phyloP scores from a whole-genome alignment of 352 stramenopile genomes.

The Phytophthora pinifolia region DNA sequence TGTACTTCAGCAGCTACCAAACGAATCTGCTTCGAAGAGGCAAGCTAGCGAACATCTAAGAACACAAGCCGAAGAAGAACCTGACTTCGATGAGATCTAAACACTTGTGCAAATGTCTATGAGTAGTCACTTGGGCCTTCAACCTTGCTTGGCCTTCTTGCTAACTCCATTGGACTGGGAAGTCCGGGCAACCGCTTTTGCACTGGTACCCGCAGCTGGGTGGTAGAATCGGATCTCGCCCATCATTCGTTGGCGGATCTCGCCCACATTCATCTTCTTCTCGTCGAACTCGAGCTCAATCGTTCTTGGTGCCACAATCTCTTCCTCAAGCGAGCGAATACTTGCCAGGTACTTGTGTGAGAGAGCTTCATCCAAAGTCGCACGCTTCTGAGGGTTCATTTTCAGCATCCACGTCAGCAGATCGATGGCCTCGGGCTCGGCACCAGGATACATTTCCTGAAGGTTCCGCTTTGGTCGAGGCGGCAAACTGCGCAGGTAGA shows the following conservation, averaged over 20 bases:
- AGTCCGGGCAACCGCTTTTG: conserved; percentile 2
- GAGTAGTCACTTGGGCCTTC: not conserved
- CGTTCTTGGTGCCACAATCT: conserved; percentile 78
- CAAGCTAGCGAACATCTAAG: not conserved
- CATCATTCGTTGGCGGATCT: conserved; percentile 84
- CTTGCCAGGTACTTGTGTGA: conserved; percentile 85
- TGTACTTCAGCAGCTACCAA: conserved; percentile 2
- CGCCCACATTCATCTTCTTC: conserved; percentile 77
- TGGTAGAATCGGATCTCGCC: conserved; percentile 82
- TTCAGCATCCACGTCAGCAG: conserved; percentile 83
- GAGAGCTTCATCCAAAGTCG: conserved; percentile 77
- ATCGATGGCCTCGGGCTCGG: conserved; percentile 80
- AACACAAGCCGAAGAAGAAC: not conserved
- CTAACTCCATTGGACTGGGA: conserved; percentile 24
- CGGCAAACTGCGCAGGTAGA: conserved; percentile 77
- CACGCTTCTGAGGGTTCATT: conserved; percentile 84
- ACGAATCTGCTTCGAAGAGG: not conserved
- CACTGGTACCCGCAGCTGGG: conserved; percentile 33
- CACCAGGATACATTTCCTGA: conserved; percentile 83
- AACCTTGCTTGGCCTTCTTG: conserved; percentile 42
- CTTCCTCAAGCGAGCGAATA: conserved; percentile 84
- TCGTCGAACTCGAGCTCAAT: conserved; percentile 88
- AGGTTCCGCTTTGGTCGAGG: conserved; percentile 69
- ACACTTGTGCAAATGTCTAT: conserved; percentile 14
- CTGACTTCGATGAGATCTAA: conserved; percentile 9